Evolutionary conservation across 2,329 filamentous ascomycete genomes (phyloP), one percentile per base, ranked within the genome.

Genomic region (Fusarium avenaceum): DNA sequence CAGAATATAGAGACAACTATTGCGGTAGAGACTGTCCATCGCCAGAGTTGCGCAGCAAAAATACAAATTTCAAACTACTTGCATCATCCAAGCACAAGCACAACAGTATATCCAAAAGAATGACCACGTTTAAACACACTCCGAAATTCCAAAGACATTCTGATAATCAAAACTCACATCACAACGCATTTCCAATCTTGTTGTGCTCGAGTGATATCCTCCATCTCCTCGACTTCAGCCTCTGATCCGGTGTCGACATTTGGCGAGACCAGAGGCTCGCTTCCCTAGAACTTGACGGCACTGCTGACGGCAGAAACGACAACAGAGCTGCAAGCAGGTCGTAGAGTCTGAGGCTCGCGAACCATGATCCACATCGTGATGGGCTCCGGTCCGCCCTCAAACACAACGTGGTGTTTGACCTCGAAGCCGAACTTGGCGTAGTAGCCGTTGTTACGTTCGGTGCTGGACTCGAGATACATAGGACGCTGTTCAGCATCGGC

Each of bases 301-400:
- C 66, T 68, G 28, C 62, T 66, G 11, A 73, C 60, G 43, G 69
- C 48, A 43, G 70, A 63, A 33, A 74, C 46, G 46, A 74, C 42
- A 32, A 69, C 47, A 24, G 67, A 39, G 20, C 73, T 66, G 67
- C 77, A 78, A 42, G 53, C 50, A 44, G 59, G 66, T 55, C 76
- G 74, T 55, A 70, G 70, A 47, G 69, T 69, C 72, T 80, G 81
- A 51, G 92, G 91, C 82, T 94, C 90, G 63, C 92, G 85, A 52
- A 95, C 90, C 92, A 96, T 96, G 80, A 94, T 91, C 75, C 92
- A 90, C 77, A 95, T 81, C 59, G 83, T 83, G 49, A 94, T 85
- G 28, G 90, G 86, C 62, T 84, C 82, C 28, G 79, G 77, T 11
- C 83, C 87, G 49, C 89, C 81, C 74, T 84, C 81, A 72, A 94